These are phyloP conservation scores for Chiua virens DNA, from an alignment of 768 basidiomycete genomes.

Conservation along the genomic window DNA sequence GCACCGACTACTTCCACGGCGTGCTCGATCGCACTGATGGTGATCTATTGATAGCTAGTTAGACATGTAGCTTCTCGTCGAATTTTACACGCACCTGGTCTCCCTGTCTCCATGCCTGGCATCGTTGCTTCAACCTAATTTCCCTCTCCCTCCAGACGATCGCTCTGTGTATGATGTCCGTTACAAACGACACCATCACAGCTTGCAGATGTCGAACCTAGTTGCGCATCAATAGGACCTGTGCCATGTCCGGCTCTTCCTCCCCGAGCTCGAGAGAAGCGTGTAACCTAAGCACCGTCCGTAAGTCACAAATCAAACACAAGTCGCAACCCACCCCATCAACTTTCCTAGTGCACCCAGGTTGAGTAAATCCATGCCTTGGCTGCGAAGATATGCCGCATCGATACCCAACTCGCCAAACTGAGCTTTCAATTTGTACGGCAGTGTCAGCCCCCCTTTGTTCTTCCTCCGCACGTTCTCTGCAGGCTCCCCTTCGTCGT, in stretches of 20 bases:
- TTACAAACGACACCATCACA: slow-evolving; percentile 51
- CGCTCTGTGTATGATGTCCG: slow-evolving; percentile 48
- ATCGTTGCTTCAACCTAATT: slow-evolving; percentile 51
- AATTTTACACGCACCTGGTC: slow-evolving; percentile 38
- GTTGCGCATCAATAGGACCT: slow-evolving; percentile 49
- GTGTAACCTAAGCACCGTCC: slow-evolving; percentile 24
- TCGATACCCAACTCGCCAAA: slow-evolving; percentile 49
- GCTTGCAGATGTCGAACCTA: slow-evolving; percentile 47
- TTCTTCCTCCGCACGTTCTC: slow-evolving; percentile 15
- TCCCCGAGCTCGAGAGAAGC: slow-evolving; percentile 24
- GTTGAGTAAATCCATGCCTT: slow-evolving; percentile 46
- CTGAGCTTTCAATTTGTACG: slow-evolving; percentile 42
- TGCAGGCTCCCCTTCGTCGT: slow-evolving; percentile 3
- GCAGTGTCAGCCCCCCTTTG: slow-evolving; percentile 42
- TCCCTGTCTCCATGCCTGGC: slow-evolving; percentile 57
- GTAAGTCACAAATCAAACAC: slow-evolving; percentile 9
- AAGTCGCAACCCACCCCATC: slow-evolving; percentile 40
- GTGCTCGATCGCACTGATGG: slow-evolving; percentile 43
- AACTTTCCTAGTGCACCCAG: slow-evolving; percentile 35
- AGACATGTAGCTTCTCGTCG: not conserved
- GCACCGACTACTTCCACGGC: slow-evolving; percentile 50
- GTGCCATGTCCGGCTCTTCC: slow-evolving; percentile 18
- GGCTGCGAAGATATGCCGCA: slow-evolving; percentile 38
- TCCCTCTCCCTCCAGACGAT: slow-evolving; percentile 62
- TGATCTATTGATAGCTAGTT: slow-evolving; percentile 38